Evolutionary conservation across 768 basidiomycete genomes (phyloP).

Genomic region (Clavaria fumosa): DNA sequence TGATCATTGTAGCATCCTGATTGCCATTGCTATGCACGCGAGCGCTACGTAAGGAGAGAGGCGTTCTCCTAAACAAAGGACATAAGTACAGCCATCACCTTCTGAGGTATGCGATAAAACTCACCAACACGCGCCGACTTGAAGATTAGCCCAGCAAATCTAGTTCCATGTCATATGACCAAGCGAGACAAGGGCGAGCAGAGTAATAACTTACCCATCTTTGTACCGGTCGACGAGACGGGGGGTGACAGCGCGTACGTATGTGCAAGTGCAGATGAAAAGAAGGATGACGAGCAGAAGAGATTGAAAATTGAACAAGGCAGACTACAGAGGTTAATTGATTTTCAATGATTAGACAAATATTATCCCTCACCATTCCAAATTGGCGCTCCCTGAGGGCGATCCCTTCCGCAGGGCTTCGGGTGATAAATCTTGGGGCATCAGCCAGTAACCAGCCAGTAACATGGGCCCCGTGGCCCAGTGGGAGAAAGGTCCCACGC

Average conservation of each 20-base stretch:
- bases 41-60: slow-evolving; percentile 92
- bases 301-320: slow-evolving; percentile 96
- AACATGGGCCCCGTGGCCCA: too few relatives aligned
- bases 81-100: slow-evolving; percentile 4
- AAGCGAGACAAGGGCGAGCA: background rate
- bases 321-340: slow-evolving; percentile 46
- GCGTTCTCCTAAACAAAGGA: slow-evolving; percentile 56
- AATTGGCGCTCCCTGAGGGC: too few relatives aligned
- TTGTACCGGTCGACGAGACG: slow-evolving; percentile 87
- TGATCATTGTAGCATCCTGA: slow-evolving; percentile 8
- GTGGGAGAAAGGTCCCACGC: too few relatives aligned
- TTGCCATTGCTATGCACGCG: slow-evolving; percentile 87
- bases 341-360: too few relatives aligned
- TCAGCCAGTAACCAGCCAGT: too few relatives aligned
- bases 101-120: background rate
- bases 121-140: slow-evolving; percentile 91
- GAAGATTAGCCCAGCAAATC: slow-evolving; percentile 86
- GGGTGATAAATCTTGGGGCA: too few relatives aligned
- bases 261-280: slow-evolving; percentile 94
- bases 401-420: too few relatives aligned
- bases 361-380: too few relatives aligned
- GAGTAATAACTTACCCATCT: slow-evolving; percentile 52
- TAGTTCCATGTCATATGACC: slow-evolving; percentile 16
- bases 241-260: slow-evolving; percentile 81
- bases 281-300: slow-evolving; percentile 86